Evolutionary conservation across 371 early-diverging fungal genomes (phyloP).

Genomic region (Zancudomyces culisetae): DNA sequence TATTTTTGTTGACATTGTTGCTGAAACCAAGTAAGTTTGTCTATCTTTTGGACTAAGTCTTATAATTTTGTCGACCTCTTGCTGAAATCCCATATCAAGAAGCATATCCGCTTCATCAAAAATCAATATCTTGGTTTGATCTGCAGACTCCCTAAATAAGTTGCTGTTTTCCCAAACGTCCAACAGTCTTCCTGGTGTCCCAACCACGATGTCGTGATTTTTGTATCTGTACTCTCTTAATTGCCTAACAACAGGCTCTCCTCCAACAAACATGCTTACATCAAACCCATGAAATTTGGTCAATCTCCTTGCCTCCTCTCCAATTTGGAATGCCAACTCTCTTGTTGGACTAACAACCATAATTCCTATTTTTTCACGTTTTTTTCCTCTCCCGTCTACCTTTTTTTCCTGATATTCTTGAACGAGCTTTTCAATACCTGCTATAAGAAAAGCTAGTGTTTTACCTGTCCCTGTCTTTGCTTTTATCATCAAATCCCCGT

Average conservation of each 20-base stretch:
- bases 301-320: conserved; percentile 58
- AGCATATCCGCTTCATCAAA: conserved; percentile 98
- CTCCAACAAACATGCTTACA: conserved; percentile 80
- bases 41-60: conserved; percentile 54
- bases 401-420: conserved; percentile 18
- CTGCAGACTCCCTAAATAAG: conserved; percentile 33
- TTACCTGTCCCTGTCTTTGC: conserved; percentile 99
- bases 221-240: conserved; percentile 32
- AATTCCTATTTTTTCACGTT: conserved; percentile 41
- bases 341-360: conserved; percentile 90
- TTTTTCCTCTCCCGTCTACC: conserved; percentile 6
- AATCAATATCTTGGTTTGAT: conserved; percentile 52
- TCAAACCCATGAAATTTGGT: conserved; percentile 34
- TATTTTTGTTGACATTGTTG: conserved; percentile 82
- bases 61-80: conserved; percentile 71
- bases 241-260: conserved; percentile 48
- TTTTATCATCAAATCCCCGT: conserved; percentile 60
- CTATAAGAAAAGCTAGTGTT: conserved; percentile 81
- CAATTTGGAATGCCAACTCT: conserved; percentile 91
- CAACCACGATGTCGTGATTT: conserved; percentile 79
- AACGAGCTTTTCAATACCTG: conserved; percentile 56
- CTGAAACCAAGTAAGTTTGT: conserved; percentile 95
- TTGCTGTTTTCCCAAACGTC: conserved; percentile 57
- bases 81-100: conserved; percentile 95
- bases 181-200: conserved; percentile 83